Base-by-base conservation (phyloP, 2,329 filamentous ascomycete genomes). In the Tricladium varicosporioides region DNA sequence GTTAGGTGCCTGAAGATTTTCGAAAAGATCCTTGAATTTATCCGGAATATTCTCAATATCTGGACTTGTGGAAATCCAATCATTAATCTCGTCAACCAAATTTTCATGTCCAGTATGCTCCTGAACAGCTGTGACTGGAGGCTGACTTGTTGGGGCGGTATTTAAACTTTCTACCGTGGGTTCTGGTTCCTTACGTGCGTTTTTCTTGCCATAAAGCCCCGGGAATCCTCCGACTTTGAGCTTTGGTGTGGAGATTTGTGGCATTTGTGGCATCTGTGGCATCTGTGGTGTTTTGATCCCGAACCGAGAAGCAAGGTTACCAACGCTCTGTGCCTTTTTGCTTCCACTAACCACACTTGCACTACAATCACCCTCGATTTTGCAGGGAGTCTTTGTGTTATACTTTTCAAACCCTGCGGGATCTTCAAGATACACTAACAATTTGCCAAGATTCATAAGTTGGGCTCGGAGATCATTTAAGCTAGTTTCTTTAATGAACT, bases 381-480 rank as follows among this genome's bases (percentile, higher is more conserved):
- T 51, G 15, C 22, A 40, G 31, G 31, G 19, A 11, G 16, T 27
- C 10, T 27, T 51, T 27, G 53, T 15, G 31, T 53, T 59, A 32
- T 57, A 59, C 46, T 59, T 51, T 33, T 56, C 53, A 18, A 47
- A 47, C 5, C 13, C 8, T 15, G 18, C 1, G 22, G 54, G 53
- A 45, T 51, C 46, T 53, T 59, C 27, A 16, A 59, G 44, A 43
- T 56, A 59, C 1, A 56, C 53, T 7, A 59, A n/a, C 19, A 60
- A 33, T 13, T 57, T 60, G 8, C 46, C 43, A 45, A 54, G 51
- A 54, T 60, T 54, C 22, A 8, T 27, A 31, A 60, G 51, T 33
- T 60, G 54, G 18, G 58, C 50, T 14, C 44, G 48, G 8, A 60
- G 54, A 3, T 54, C 4, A 1, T 36, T 45, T 22, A 60, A 52